Base-by-base conservation (phyloP, 192 early-diverging fungal genomes). In the Rhizoclosmatium sp. region DNA sequence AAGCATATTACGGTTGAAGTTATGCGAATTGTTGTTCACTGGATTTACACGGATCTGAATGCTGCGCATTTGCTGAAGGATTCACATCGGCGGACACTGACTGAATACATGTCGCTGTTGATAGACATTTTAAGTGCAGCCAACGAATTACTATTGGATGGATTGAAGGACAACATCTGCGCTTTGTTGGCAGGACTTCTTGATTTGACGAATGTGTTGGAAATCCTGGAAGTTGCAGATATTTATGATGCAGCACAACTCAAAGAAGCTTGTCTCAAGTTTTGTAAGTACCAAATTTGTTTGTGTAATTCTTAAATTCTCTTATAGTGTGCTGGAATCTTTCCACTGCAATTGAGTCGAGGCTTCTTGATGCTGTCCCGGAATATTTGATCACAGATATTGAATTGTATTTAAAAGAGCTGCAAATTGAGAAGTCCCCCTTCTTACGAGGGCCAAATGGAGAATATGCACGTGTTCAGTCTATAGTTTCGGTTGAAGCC, bases 111-210 rank as follows among this genome's bases (percentile, higher is more conserved):
- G 7, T 70, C 78, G 5, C 81, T 89, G 44, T 78, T 93, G 19
- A 69, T 89, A 23, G 84, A 89, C 10, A 85, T 94, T 2, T 82
- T 94, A 4, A 75, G 82, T 51, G 87, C 84, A 54, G 90, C 93
- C 0, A 88, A 93, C 61, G 93, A 93, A 77, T 80, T 92, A 9
- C 81, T 94, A 44, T 61, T 86, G 71, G 83, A 82, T 4, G 45
- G 72, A 47, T 59, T 89, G 69, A 86, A 86, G 78, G 81, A 83
- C 12, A 49, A 79, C 16, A 80, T 79, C 39, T 48, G 48, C n/a
- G 42, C 65, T 10, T 72, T 61, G n/a, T 23, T 87, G 48, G 39
- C 47, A n/a, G n/a, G 51, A 19, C 10, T 56, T n/a, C 19, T 72
- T 72, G 67, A 76, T 10, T 68, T 91, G 47, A 71, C 82, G 54